Base-by-base conservation (phyloP, 805 yeast species). In the Phaffomyces antillensis region DNA sequence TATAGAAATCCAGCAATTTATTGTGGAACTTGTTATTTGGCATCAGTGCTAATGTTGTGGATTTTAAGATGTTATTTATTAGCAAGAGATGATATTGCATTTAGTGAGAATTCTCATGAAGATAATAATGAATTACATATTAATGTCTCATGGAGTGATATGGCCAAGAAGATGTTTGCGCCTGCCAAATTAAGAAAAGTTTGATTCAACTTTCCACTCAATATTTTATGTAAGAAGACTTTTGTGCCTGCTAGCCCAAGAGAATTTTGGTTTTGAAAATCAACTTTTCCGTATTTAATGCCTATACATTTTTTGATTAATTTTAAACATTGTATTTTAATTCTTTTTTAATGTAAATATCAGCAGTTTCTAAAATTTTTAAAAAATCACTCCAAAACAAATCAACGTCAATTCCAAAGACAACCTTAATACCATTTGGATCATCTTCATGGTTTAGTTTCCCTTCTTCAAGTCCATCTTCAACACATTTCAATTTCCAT, bases 1-100 rank as follows among this genome's bases (percentile, higher is more conserved):
- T 81, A 78, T 59, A 55, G 63, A 31, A 55, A 76, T 49, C 76
- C 82, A n/a, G 67, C 80, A 0, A 69, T 80, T 3, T 80, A 79
- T 54, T 73, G 78, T n/a, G 87, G 86, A 0, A 55, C 67, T 17
- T 64, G 74, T 9, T 80, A 74, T 53, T 47, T 75, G n/a, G 76
- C 65, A 10, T 73, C 77, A 11, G 68, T 75, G 1, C 31, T 67
- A 1, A 43, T 58, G n/a, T 58, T 77, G 39, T 59, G 73, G 40
- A 33, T 75, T 2, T 50, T 78, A 47, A 66, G 86, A 55, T 82
- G 77, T 3, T 79, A 79, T 66, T 45, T 80, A 7, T 65, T 75
- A 33, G 74, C 76, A 7, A 64, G 86, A 50, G 76, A 75, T 50
- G 49, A 50, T 28, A 32, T 59, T 23, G 61, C 61, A 12, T 60